Percentiles rank a stretch among this genome's conserved stretches.
Conservation (phyloP, 176 grass and related monocot species). For the Urochloa ruziziensis region DNA sequence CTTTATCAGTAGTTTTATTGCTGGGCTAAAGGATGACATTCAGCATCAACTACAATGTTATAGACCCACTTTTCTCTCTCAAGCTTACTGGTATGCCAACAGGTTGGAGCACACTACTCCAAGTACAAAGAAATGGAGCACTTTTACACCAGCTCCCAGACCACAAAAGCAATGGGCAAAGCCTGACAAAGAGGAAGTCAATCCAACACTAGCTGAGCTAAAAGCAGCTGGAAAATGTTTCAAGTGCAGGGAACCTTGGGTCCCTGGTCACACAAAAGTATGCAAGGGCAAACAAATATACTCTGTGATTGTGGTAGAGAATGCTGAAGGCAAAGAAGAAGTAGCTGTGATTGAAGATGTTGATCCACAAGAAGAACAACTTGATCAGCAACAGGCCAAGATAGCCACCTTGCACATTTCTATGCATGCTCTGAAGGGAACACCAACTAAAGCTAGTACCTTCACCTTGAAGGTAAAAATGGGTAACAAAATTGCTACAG, state of each 20-base stretch:
- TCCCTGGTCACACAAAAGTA: not conserved
- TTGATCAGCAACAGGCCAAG: no score
- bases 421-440: no score
- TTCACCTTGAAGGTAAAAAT: no score
- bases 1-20: not conserved
- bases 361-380: no score
- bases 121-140: fast-evolving
- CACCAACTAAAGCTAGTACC: no score
- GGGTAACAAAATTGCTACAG: no score
- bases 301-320: no score
- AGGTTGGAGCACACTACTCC: not conserved
- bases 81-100: not conserved
- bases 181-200: not conserved
- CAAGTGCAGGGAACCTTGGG: not conserved
- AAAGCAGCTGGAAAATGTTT: not conserved
- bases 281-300: not conserved
- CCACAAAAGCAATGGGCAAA: not conserved
- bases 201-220: not conserved
- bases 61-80: no score
- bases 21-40: not conserved
- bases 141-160: no score
- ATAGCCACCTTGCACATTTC: no score
- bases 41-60: not conserved
- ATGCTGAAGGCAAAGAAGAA: no score
- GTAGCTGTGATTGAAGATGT: no score